phyloP scores from a whole-genome alignment of 768 basidiomycete species.

The Terana coerulea region DNA sequence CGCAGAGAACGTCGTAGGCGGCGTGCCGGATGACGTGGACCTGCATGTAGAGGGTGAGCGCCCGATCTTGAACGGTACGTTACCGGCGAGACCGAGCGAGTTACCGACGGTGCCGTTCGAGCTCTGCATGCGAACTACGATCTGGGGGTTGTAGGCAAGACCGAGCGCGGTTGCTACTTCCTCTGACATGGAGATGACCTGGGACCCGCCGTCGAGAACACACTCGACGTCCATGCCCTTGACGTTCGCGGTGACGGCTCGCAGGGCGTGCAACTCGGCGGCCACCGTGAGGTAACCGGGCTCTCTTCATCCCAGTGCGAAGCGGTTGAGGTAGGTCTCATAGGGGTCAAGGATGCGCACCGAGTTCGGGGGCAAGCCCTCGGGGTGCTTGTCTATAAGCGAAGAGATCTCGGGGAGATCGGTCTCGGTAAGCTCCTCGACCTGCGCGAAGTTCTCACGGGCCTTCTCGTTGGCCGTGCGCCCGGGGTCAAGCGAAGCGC shows the following conservation, averaged over 20 bases:
- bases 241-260: slow-evolving; percentile 13
- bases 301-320: neutral
- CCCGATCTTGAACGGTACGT: slow-evolving; percentile 13
- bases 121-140: slow-evolving; percentile 13
- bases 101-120: slow-evolving; percentile 10
- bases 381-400: too few relatives aligned
- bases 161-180: slow-evolving; percentile 12
- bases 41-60: neutral
- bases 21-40: neutral
- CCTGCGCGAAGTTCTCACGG: too few relatives aligned
- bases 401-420: too few relatives aligned
- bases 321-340: slow-evolving; percentile 7
- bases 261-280: slow-evolving; percentile 13
- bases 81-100: slow-evolving; percentile 16
- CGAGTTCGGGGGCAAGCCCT: too few relatives aligned
- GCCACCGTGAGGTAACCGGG: slow-evolving; percentile 11
- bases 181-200: slow-evolving; percentile 24
- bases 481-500: too few relatives aligned
- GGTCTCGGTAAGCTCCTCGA: too few relatives aligned
- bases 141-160: slow-evolving; percentile 12
- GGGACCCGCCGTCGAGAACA: slow-evolving; percentile 21
- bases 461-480: too few relatives aligned
- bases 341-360: too few relatives aligned
- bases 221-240: slow-evolving; percentile 11
- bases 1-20: neutral